Percentiles rank a stretch among this genome's conserved stretches.
Conservation (phyloP, 805 yeast genomes). For the Yarrowia keelungensis region DNA sequence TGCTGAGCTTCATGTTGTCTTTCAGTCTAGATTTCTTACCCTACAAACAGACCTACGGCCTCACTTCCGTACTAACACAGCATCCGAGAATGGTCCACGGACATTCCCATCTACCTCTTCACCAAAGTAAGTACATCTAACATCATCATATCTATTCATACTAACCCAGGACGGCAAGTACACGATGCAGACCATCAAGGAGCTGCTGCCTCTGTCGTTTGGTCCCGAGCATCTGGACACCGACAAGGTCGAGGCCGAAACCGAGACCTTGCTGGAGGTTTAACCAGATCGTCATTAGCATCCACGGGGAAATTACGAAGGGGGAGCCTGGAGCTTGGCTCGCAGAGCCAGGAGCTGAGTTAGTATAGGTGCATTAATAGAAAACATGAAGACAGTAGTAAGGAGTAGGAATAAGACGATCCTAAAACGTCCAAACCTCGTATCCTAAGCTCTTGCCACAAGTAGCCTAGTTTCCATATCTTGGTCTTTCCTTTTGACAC, state of each 20-base stretch:
- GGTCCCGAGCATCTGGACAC: constrained; percentile 73
- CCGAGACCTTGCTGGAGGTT: constrained; percentile 22
- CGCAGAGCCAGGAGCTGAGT: constrained; percentile 33
- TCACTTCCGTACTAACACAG: constrained; percentile 39
- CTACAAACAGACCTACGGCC: not conserved
- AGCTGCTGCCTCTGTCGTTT: constrained; percentile 81
- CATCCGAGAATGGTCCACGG: constrained; percentile 76
- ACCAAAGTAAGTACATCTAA: constrained; percentile 48
- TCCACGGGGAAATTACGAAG: not conserved
- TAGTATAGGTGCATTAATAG: constrained; percentile 14
- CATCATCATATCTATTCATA: not conserved
- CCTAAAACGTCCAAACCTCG: no score
- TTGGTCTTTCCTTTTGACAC: not conserved
- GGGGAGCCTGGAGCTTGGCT: constrained; percentile 35
- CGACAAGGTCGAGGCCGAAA: constrained; percentile 17
- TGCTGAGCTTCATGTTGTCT: no score
- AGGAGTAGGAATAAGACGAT: no score
- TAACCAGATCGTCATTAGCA: not conserved
- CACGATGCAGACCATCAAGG: constrained; percentile 59
- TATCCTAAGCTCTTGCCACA: no score
- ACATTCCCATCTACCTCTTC: constrained; percentile 73
- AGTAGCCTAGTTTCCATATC: not conserved
- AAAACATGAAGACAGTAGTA: constrained; percentile 2
- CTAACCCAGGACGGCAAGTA: constrained; percentile 55
- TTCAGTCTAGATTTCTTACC: no score